Evolutionary conservation across 371 early-diverging fungal genomes (phyloP), one percentile per base, ranked within the genome.

Genomic region (Mortierella sp.): DNA sequence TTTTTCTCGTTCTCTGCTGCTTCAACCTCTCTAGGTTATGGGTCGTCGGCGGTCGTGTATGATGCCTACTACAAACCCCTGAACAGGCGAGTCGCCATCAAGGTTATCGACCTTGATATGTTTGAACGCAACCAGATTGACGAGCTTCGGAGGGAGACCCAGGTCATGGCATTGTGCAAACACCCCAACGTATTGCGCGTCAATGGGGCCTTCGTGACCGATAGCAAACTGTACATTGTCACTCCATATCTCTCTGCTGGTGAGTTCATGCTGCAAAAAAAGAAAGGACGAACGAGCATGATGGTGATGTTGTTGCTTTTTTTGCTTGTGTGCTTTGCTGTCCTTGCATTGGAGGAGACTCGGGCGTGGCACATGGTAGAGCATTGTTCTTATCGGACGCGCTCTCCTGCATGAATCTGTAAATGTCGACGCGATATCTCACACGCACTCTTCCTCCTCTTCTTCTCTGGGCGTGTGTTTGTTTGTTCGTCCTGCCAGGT

Each of bases 121-220:
- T 98, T 98, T 92, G 97, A 97, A 83, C 91, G 97, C 27, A 96
- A 97, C 87, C 98, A 98, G 87, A 97, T 97, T 77, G 97, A 97
- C 82, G 97, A 97, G 87, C 92, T 97, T 70, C 83, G 97, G 87
- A 95, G 95, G 75, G 97, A 97, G 88, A 96, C 96, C 18, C 95
- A 96, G 72, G 93, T 96, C 75, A 97, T 97, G 97, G 93, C 93
- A 29, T 82, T 97, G 27, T 97, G 95, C 29, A 95, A 95, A 74
- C 97, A 97, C 83, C 92, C 95, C 1, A 96, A 97, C 81, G 92
- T 97, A 18, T 82, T 97, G 60, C 94, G 93, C 32, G 97, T 97
- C 18, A 93, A 94, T 87, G 95, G 96, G 58, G 95, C 96, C 0
- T 97, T 97, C 87, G 96, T 97, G 11, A 88, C 91, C 70, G 96